Evolutionary conservation across 106 monocot genomes (phyloP).

Genomic region (Iris macrosiphon): DNA sequence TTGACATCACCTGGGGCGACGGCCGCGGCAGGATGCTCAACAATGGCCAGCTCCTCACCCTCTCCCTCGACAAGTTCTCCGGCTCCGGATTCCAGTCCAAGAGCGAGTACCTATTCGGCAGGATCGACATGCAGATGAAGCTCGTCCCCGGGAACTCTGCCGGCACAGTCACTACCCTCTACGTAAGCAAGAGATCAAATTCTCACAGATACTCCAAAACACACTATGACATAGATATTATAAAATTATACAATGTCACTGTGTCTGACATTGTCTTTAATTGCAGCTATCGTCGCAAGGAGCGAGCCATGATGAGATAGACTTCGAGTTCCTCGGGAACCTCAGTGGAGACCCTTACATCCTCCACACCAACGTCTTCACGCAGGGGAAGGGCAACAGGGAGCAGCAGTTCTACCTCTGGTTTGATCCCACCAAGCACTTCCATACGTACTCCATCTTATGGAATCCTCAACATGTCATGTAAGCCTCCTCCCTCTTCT

Average conservation of each 20-base stretch:
- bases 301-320: conserved; percentile 13
- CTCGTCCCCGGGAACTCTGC: conserved; percentile 23
- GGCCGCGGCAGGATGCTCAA: conserved; percentile 14
- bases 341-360: conserved; percentile 18
- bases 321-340: conserved; percentile 20
- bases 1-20: conserved; percentile 22
- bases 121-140: conserved; percentile 24
- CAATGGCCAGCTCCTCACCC: conserved; percentile 11
- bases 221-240: too few relatives aligned
- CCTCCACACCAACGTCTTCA: conserved; percentile 16
- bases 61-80: conserved; percentile 16
- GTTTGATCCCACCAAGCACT: conserved; percentile 14
- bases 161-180: conserved; percentile 21
- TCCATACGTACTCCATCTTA: conserved; percentile 18
- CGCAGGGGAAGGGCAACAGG: conserved; percentile 20
- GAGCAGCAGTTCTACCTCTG: conserved; percentile 22
- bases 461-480: conserved; percentile 16
- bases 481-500: neutral
- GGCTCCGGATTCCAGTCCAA: conserved; percentile 27
- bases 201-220: neutral
- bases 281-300: conserved; percentile 19
- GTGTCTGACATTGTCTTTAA: neutral
- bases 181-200: neutral
- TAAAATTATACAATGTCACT: neutral
- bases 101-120: conserved; percentile 20